Conservation (phyloP, 2,329 filamentous ascomycete species). For the Thelonectria rubi region DNA sequence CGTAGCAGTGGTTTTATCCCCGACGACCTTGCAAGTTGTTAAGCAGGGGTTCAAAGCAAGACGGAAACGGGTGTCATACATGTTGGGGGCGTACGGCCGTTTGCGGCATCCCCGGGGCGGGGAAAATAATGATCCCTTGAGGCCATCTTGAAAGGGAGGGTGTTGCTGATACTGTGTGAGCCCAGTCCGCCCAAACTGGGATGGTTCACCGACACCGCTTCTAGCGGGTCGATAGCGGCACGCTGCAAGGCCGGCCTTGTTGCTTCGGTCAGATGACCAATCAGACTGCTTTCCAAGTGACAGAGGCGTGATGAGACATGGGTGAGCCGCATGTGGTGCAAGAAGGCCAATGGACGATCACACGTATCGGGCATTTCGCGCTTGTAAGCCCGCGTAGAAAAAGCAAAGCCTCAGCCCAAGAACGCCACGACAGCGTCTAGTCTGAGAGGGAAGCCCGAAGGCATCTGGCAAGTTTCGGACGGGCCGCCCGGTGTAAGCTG, state of each 20-base stretch:
- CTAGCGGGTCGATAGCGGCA: constrained; percentile 43
- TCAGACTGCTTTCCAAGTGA: constrained; percentile 37
- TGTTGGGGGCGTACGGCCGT: constrained; percentile 40
- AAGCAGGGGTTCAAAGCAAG: constrained; percentile 40
- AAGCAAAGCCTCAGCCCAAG: constrained; percentile 28
- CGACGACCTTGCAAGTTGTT: constrained; percentile 32
- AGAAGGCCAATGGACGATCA: constrained; percentile 41
- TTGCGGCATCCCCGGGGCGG: constrained; percentile 41
- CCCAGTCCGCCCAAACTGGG: constrained; percentile 38
- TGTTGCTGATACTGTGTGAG: constrained; percentile 40
- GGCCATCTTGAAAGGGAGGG: constrained; percentile 38
- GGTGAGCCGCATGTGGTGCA: constrained; percentile 44
- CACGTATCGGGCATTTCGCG: constrained; percentile 42
- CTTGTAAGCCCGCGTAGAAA: constrained; percentile 36
- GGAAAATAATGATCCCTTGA: constrained; percentile 42
- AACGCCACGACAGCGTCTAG: constrained; percentile 26
- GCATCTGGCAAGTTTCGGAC: constrained; percentile 5
- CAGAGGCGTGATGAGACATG: constrained; percentile 42
- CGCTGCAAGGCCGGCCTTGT: constrained; percentile 37
- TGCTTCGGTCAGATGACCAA: constrained; percentile 41
- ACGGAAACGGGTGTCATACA: constrained; percentile 43
- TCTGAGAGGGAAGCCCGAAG: constrained; percentile 16
- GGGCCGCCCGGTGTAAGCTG: not conserved
- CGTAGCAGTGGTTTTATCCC: constrained; percentile 39
- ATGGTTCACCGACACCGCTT: constrained; percentile 44